Evolutionary conservation across 2,329 filamentous ascomycete genomes (phyloP).

Genomic region (Neofusicoccum umdonicola): DNA sequence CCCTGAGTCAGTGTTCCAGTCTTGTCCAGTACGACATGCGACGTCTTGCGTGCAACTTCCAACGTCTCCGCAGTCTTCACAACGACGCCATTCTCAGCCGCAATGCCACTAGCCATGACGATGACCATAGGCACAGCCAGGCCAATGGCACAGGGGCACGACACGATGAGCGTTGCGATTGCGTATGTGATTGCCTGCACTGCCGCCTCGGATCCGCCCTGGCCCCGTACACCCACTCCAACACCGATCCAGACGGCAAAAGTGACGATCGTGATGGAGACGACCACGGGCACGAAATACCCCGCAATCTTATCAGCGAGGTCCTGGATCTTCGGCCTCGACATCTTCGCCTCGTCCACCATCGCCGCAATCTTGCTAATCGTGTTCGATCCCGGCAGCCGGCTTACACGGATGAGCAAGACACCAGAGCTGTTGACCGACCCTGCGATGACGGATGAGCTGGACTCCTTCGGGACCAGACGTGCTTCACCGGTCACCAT

Average conservation of each 20-base stretch:
- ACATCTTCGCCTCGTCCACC: slow-evolving; percentile 68
- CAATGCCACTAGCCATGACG: slow-evolving; percentile 68
- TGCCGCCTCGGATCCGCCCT: slow-evolving; percentile 40
- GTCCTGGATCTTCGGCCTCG: slow-evolving; percentile 67
- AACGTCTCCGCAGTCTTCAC: slow-evolving; percentile 66
- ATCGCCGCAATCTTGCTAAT: slow-evolving; percentile 66
- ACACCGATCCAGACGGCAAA: slow-evolving; percentile 67
- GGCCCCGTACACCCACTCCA: slow-evolving; percentile 38
- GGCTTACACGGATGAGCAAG: slow-evolving; percentile 54
- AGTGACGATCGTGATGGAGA: slow-evolving; percentile 56
- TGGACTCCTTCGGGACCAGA: slow-evolving; percentile 57
- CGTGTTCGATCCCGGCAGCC: slow-evolving; percentile 68
- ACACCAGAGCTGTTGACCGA: slow-evolving; percentile 55
- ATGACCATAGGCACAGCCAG: slow-evolving; percentile 76
- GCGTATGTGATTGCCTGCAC: slow-evolving; percentile 67
- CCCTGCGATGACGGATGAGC: slow-evolving; percentile 62
- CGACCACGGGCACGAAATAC: slow-evolving; percentile 67
- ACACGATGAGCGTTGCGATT: slow-evolving; percentile 72
- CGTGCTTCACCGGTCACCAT: slow-evolving; percentile 72
- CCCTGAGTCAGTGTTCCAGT: slow-evolving; percentile 72
- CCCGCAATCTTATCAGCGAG: slow-evolving; percentile 66
- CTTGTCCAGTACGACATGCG: slow-evolving; percentile 76
- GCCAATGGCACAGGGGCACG: slow-evolving; percentile 76
- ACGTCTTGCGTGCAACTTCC: slow-evolving; percentile 60
- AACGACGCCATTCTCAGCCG: slow-evolving; percentile 63